A percentile compares a stretch with the other conserved stretches of the same genome.
Evolutionary conservation across 2,329 filamentous ascomycete species (phyloP).

Genomic region (Parafenestella ontariensis): DNA sequence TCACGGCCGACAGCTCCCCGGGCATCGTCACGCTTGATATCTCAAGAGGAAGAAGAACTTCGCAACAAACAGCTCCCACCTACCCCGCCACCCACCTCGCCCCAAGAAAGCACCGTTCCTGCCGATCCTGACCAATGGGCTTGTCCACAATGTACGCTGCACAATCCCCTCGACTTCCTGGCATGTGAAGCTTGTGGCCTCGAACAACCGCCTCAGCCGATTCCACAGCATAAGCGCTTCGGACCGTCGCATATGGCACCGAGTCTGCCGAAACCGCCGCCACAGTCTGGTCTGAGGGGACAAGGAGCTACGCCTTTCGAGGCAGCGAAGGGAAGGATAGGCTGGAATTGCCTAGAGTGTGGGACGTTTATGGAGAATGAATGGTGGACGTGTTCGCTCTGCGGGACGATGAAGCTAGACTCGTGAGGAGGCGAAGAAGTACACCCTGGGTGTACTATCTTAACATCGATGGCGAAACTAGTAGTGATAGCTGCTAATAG

Average conservation of each 20-base stretch:
- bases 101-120: constrained; percentile 25
- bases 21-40: constrained; percentile 33
- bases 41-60: constrained; percentile 33
- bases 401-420: constrained; percentile 63
- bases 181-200: constrained; percentile 67
- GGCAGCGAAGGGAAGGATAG: constrained; percentile 57
- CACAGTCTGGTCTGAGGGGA: constrained; percentile 34
- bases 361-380: constrained; percentile 68
- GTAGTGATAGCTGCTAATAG: not conserved
- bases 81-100: constrained; percentile 38
- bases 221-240: constrained; percentile 42
- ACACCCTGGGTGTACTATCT: not conserved
- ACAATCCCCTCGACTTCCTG: constrained; percentile 66
- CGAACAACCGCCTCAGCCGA: constrained; percentile 58
- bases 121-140: constrained; percentile 58
- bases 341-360: constrained; percentile 66
- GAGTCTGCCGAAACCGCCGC: constrained; percentile 40
- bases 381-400: constrained; percentile 70
- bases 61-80: constrained; percentile 37
- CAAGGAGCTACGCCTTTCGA: constrained; percentile 49
- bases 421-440: constrained; percentile 21
- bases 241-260: constrained; percentile 30
- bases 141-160: constrained; percentile 67
- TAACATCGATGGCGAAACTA: not conserved
- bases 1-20: constrained; percentile 14